Base-by-base conservation (phyloP, 2,329 filamentous ascomycete species). In the Neocatenulostroma microsporum region DNA sequence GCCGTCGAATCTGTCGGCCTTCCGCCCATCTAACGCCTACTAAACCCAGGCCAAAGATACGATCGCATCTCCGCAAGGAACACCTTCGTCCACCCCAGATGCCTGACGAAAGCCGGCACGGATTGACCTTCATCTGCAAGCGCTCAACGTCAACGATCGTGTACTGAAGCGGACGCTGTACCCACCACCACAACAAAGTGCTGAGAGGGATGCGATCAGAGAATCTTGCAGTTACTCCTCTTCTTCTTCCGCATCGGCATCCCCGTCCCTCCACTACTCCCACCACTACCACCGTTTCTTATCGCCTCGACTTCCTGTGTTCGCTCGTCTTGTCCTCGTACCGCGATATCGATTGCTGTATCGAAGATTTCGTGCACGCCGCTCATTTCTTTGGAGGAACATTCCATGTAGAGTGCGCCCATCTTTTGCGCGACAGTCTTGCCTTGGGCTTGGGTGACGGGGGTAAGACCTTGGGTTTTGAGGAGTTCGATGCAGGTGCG, bases 301-400 rank as follows among this genome's bases (percentile, higher is more conserved):
- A 59, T 57, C 40, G 58, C 61, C 51, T 64, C 65, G 48, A 66
- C 64, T 43, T 64, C 62, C 58, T 46, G 51, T n/a, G n/a, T n/a
- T 40, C 49, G 46, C 44, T 54, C 58, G 58, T 62, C 53, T 76
- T 80, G 49, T 14, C 87, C 84, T 48, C 82, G 78, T 19, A 98
- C 85, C 20, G 91, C 87, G 34, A 84, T 89, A 55, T 88, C 78
- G 58, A 98, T 88, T 38, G 91, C 91, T 44, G 78, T 73, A 62
- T 93, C 83, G 64, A 98, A 98, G 57, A 96, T 91, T 56, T 96
- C 89, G 61, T 96, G 86, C 30, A 98, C 89, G 39, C 91, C 91
- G 36, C 74, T 78, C 82, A 94, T 91, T 66, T 95, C 91, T 67
- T 96, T 96, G 64, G 86, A 94, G 60, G 87, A 94, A 73, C 91